These are phyloP conservation scores for Agarophyton chilense DNA, from an alignment of 23 red algal genomes.

Conservation along the genomic window DNA sequence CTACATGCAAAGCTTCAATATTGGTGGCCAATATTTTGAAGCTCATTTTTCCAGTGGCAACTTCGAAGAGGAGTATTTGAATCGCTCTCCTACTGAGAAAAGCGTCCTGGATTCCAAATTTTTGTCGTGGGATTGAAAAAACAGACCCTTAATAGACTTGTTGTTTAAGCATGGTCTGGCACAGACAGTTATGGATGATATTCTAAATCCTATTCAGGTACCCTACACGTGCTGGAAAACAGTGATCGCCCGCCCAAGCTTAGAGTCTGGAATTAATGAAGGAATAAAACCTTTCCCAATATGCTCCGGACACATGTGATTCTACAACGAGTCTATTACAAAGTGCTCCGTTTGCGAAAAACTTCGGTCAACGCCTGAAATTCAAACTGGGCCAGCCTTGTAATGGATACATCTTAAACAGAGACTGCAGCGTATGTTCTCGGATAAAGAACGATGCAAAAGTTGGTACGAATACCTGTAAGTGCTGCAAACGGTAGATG, in stretches of 20 bases:
- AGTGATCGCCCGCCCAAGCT: not conserved
- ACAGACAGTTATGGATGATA: slow-evolving; percentile 14
- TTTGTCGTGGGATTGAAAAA: no score
- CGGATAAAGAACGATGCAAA: not conserved
- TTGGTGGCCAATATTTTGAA: no score
- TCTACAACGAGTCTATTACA: no score
- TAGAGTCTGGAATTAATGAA: not conserved
- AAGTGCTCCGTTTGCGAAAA: not conserved
- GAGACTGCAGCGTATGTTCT: not conserved
- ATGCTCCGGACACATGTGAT: slow-evolving; percentile 17
- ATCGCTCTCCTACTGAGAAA: no score
- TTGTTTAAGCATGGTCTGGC: not conserved
- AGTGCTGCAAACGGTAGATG: not conserved
- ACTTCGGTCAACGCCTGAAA: not conserved
- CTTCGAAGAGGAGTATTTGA: no score
- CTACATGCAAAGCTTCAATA: no score
- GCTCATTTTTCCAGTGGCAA: no score
- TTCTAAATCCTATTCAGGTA: not conserved
- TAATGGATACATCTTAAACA: no score
- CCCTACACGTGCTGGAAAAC: slow-evolving; percentile 23
- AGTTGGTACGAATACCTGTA: not conserved
- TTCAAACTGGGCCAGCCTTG: not conserved
- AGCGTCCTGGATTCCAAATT: no score
- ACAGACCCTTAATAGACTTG: not conserved
- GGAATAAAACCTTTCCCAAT: not conserved